Evolutionary conservation across 805 yeast genomes (phyloP), one percentile per base, ranked within the genome.

Genomic region (Candida cerambycidarum): DNA sequence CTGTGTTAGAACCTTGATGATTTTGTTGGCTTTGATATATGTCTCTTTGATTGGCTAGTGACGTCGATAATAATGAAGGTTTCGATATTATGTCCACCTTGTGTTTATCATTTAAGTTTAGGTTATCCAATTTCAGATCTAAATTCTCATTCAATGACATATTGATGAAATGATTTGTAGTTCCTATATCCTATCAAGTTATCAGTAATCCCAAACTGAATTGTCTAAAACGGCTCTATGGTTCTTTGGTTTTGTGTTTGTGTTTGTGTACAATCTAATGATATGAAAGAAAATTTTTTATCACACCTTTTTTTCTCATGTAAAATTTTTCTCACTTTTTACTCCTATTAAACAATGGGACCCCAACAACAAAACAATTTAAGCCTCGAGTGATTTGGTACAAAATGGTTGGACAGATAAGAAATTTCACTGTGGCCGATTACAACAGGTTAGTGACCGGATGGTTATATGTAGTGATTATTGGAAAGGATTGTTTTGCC

Each of bases 31-130:
- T 13, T 19, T 35, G 29, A 5, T 16, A 7, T 25, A 18, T 15
- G 17, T 14, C 17, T 12, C 45, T 41, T 32, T 52, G 53, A 10
- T 37, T 32, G 11, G 55, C 56, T n/a, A 50, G 35, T 5, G 52
- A 46, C 10, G 44, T 37, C 19, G 57, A 52, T 34, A 54, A 42
- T 14, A 55, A 40, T 15, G 57, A 49, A 2, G 45, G 44, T 24
- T 45, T 45, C 2, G 49, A 39, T 16, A 30, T 37, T 16, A 19
- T 28, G 12, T 33, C 19, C 10, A 41, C 31, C 9, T 36, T 36
- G 3, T 32, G 41, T 18, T 42, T 42, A 13, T 45, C 47, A 18
- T 38, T 38, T 16, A 49, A 32, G 16, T 46, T 33, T 13, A 49
- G 38, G 16, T 38, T 36, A 31, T 46, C 48, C 13, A 49, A 42